phyloP scores from a whole-genome alignment of 148 eudicot species.

The Camellia sinensis region DNA sequence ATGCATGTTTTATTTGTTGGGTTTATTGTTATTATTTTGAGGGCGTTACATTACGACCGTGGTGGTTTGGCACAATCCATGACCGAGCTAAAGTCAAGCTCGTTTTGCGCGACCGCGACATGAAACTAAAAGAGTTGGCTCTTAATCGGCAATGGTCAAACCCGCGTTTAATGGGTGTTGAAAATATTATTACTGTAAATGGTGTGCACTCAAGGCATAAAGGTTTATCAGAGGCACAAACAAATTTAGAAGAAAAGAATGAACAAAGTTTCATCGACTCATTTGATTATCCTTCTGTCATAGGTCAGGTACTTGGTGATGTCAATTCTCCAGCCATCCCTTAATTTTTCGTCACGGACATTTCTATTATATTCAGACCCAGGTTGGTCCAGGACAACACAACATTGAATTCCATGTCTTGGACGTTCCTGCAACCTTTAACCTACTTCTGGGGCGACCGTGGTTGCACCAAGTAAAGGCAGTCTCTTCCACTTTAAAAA shows the following conservation, averaged over 20 bases:
- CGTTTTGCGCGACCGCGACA: too few species aligned
- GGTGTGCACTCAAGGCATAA: constrained; percentile 20
- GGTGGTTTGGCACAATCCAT: too few species aligned
- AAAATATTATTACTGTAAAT: constrained; percentile 23
- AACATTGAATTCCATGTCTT: too few species aligned
- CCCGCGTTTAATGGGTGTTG: constrained; percentile 10
- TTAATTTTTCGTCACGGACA: not conserved
- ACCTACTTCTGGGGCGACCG: too few species aligned
- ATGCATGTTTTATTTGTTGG: too few species aligned
- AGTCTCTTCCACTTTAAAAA: too few species aligned
- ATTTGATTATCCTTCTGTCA: constrained; percentile 29
- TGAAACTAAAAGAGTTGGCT: constrained; percentile 51
- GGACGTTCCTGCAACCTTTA: too few species aligned
- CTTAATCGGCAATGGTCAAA: constrained; percentile 26
- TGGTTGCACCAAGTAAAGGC: too few species aligned
- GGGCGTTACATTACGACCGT: too few species aligned
- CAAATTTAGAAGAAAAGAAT: constrained; percentile 27
- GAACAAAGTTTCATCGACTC: constrained; percentile 26
- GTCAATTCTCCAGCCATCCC: not conserved
- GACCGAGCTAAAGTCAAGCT: too few species aligned
- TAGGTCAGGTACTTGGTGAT: constrained; percentile 40
- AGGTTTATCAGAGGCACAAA: constrained; percentile 15
- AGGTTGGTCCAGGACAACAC: too few species aligned
- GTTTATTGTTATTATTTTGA: too few species aligned
- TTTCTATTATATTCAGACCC: not conserved